Conservation (phyloP, 2,329 filamentous ascomycete species). For the Aspergillus felis region DNA sequence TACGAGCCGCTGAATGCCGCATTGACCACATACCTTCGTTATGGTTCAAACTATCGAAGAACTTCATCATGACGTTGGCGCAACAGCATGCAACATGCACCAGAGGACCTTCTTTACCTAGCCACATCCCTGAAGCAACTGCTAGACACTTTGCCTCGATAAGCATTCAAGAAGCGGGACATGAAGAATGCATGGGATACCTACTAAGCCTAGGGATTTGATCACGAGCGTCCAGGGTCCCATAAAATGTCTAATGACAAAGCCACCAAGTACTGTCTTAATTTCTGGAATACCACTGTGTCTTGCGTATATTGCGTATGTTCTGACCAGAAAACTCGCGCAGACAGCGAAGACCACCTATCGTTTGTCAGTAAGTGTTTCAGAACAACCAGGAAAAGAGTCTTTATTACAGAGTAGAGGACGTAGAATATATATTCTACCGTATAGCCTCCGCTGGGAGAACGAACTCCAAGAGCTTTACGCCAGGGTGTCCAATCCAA, state of each 20-base stretch:
- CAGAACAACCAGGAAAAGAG: neutral
- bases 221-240: slow-evolving; percentile 83
- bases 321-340: slow-evolving; percentile 74
- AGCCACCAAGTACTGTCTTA: slow-evolving; percentile 91
- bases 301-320: slow-evolving; percentile 82
- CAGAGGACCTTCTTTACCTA: slow-evolving; percentile 91
- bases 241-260: slow-evolving; percentile 84
- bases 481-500: slow-evolving; percentile 86
- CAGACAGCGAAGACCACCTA: slow-evolving; percentile 72
- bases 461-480: slow-evolving; percentile 63
- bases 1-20: neutral
- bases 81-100: slow-evolving; percentile 97
- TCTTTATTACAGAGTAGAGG: slow-evolving; percentile 66
- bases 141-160: slow-evolving; percentile 66
- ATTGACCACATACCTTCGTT: slow-evolving; percentile 69
- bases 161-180: slow-evolving; percentile 6
- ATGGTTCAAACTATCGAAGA: slow-evolving; percentile 72
- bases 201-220: slow-evolving; percentile 83
- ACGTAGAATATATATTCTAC: slow-evolving; percentile 86
- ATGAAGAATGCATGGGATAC: neutral
- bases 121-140: slow-evolving; percentile 91
- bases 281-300: slow-evolving; percentile 97
- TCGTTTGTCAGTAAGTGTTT: slow-evolving; percentile 18
- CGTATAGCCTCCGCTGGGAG: slow-evolving; percentile 68
- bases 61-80: slow-evolving; percentile 87